Evolutionary conservation across 2,329 filamentous ascomycete genomes (phyloP).

Genomic region (Cladophialophora bantiana): DNA sequence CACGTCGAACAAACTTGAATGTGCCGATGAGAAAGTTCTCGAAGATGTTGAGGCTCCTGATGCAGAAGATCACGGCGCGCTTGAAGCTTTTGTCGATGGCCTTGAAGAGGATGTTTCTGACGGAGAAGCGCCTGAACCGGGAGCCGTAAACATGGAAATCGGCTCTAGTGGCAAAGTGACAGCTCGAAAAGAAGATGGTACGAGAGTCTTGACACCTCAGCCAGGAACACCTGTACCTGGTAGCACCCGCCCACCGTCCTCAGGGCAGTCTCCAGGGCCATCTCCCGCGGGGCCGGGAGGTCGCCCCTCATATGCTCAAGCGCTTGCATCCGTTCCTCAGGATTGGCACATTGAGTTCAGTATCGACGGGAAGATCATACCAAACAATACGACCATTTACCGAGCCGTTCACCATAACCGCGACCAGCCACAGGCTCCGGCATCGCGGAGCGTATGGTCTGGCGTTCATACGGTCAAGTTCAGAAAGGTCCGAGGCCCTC

Average conservation of each 20-base stretch:
- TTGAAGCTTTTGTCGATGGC: slow-evolving; percentile 90
- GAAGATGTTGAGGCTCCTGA: slow-evolving; percentile 72
- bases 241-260: slow-evolving; percentile 38
- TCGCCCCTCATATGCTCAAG: slow-evolving; percentile 78
- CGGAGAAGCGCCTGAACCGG: slow-evolving; percentile 77
- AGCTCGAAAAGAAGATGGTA: slow-evolving; percentile 90
- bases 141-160: slow-evolving; percentile 90
- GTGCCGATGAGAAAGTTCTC: slow-evolving; percentile 87
- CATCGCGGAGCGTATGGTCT: slow-evolving; percentile 84
- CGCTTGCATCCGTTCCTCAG: slow-evolving; percentile 78
- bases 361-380: slow-evolving; percentile 80
- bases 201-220: slow-evolving; percentile 81
- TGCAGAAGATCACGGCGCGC: slow-evolving; percentile 60
- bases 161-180: slow-evolving; percentile 86
- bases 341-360: slow-evolving; percentile 99
- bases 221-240: slow-evolving; percentile 49
- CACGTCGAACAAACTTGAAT: slow-evolving; percentile 78
- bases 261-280: slow-evolving; percentile 52
- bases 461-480: slow-evolving; percentile 91
- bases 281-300: slow-evolving; percentile 49
- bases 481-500: slow-evolving; percentile 81
- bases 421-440: slow-evolving; percentile 67
- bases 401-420: slow-evolving; percentile 83
- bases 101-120: slow-evolving; percentile 83
- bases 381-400: slow-evolving; percentile 94